These are phyloP conservation scores for Theobroma grandiflorum DNA, from an alignment of 441 rosid species.

Conservation along the genomic window DNA sequence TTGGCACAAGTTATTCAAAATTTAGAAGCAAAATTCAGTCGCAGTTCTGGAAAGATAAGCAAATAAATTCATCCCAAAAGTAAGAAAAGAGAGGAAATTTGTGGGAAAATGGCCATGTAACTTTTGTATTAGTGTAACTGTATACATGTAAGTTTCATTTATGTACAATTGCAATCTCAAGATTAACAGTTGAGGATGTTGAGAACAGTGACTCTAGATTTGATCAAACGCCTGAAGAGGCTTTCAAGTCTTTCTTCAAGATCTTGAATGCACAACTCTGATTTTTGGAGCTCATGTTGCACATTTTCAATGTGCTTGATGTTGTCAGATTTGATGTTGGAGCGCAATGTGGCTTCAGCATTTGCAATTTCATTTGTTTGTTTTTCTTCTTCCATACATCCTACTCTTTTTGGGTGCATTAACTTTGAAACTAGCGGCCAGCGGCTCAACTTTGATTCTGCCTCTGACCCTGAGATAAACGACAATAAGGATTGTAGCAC, in stretches of 20 bases:
- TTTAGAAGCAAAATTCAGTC: too few relatives aligned
- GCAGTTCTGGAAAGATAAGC: not conserved
- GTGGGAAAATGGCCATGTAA: not conserved
- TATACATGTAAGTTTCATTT: not conserved
- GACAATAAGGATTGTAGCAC: conserved; percentile 17
- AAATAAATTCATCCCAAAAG: not conserved
- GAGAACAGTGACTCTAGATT: conserved; percentile 36
- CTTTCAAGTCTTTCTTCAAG: conserved; percentile 25
- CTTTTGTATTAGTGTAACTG: not conserved
- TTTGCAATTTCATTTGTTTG: conserved; percentile 26
- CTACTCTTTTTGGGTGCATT: conserved; percentile 26
- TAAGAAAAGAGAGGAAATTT: not conserved
- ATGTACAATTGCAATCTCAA: not conserved
- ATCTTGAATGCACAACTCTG: conserved; percentile 27
- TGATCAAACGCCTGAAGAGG: conserved; percentile 33
- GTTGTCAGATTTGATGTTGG: conserved; percentile 8
- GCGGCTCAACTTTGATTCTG: not conserved
- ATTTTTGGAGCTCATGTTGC: conserved; percentile 8
- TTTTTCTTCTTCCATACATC: conserved; percentile 24
- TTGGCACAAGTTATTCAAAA: too few relatives aligned
- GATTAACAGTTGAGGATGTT: conserved; percentile 31
- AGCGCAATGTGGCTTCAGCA: conserved; percentile 18
- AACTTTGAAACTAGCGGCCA: conserved; percentile 14
- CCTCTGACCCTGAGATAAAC: conserved; percentile 8
- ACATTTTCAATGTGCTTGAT: conserved; percentile 11